Evolutionary conservation across 495 filamentous ascomycete species (phyloP).

Genomic region (Neurospora intermedia): DNA sequence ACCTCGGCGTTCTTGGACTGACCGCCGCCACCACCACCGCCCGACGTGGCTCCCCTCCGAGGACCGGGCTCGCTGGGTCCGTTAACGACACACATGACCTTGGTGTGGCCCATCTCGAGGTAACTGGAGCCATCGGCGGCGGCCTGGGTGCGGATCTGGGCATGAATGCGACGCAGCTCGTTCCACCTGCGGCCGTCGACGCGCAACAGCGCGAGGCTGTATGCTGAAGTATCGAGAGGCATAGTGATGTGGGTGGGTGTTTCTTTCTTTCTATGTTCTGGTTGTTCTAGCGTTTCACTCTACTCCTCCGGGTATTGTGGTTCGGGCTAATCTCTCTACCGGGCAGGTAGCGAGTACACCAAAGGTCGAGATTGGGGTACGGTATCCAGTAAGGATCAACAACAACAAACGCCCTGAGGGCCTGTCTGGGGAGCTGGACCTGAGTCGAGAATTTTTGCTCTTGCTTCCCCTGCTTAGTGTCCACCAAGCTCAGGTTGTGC

Average conservation of each 20-base stretch:
- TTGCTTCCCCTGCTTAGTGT: not conserved
- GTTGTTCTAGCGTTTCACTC: not conserved
- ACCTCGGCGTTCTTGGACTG: constrained; percentile 47
- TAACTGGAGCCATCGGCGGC: constrained; percentile 84
- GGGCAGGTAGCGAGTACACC: not conserved
- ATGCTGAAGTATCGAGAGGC: constrained; percentile 86
- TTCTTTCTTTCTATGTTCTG: not conserved
- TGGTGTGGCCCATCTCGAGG: constrained; percentile 92
- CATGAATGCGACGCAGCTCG: constrained; percentile 81
- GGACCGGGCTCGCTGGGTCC: constrained; percentile 63
- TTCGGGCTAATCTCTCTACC: not conserved
- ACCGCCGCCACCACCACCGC: constrained; percentile 33
- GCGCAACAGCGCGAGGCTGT: constrained; percentile 74
- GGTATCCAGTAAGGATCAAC: not conserved
- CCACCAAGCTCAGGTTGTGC: not conserved
- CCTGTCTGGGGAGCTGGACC: not conserved
- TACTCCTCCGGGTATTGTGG: not conserved
- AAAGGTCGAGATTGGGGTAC: not conserved
- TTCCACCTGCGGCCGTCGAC: constrained; percentile 97
- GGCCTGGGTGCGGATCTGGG: constrained; percentile 82
- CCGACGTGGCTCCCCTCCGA: constrained; percentile 23
- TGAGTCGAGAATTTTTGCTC: not conserved
- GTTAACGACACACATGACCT: constrained; percentile 83
- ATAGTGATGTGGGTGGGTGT: constrained; percentile 31
- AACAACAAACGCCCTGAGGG: not conserved